Evolutionary conservation across 2,329 filamentous ascomycete genomes (phyloP).

Genomic region (Penicillium sp.): DNA sequence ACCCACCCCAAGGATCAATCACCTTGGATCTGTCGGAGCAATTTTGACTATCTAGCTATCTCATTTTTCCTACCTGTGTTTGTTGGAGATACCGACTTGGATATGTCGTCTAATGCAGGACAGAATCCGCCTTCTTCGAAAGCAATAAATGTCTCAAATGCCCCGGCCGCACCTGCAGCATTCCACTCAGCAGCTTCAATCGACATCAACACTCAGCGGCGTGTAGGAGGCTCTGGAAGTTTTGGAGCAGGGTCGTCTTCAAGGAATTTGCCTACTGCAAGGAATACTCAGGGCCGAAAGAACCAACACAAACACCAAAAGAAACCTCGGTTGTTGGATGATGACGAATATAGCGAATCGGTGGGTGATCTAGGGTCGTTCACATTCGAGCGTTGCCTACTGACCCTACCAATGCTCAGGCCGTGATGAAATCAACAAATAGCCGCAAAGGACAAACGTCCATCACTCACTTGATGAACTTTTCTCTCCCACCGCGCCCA

Average conservation of each 20-base stretch:
- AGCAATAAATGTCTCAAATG: slow-evolving; percentile 37
- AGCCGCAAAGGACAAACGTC: slow-evolving; percentile 89
- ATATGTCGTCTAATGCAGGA: slow-evolving; percentile 45
- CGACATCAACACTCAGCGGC: slow-evolving; percentile 42
- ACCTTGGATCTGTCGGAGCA: neutral
- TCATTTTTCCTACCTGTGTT: neutral
- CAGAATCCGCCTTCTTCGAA: slow-evolving; percentile 40
- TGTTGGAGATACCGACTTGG: slow-evolving; percentile 13
- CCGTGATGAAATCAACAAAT: slow-evolving; percentile 63
- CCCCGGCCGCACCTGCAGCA: slow-evolving; percentile 33
- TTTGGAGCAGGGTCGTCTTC: slow-evolving; percentile 42
- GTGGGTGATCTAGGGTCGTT: slow-evolving; percentile 49
- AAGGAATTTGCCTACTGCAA: slow-evolving; percentile 41
- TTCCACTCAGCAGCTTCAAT: slow-evolving; percentile 32
- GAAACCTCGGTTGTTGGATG: slow-evolving; percentile 71
- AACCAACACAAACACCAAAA: slow-evolving; percentile 84
- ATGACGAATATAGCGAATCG: slow-evolving; percentile 83
- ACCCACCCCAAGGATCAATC: neutral
- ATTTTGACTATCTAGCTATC: neutral
- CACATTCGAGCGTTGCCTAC: slow-evolving; percentile 5
- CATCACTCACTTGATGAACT: slow-evolving; percentile 95
- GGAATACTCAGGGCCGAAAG: slow-evolving; percentile 74
- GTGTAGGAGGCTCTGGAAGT: slow-evolving; percentile 42
- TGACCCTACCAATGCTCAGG: slow-evolving; percentile 38
- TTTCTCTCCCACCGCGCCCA: slow-evolving; percentile 75